These are phyloP conservation scores for Tanacetum coccineum DNA, from an alignment of 129 eudicot species.

Conservation along the genomic window DNA sequence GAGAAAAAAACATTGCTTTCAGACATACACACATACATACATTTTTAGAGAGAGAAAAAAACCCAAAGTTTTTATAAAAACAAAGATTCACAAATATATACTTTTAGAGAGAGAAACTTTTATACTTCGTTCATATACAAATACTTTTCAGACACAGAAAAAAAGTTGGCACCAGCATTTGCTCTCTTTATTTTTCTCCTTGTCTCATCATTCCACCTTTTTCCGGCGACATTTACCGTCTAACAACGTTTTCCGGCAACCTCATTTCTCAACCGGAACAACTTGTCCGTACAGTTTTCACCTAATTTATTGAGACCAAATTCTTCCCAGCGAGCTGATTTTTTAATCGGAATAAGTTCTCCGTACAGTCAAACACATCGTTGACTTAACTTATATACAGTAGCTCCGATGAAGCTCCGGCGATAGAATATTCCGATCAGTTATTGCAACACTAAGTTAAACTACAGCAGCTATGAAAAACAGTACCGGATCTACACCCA, in stretches of 20 bases:
- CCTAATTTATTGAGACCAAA: no score
- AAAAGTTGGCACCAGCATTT: slow-evolving; percentile 44
- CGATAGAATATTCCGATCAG: slow-evolving; percentile 27
- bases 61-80: background rate
- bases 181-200: no score
- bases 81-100: background rate
- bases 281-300: no score
- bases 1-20: slow-evolving; percentile 20
- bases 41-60: background rate
- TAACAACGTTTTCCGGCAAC: no score
- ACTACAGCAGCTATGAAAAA: slow-evolving; percentile 40
- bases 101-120: background rate
- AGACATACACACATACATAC: slow-evolving; percentile 9
- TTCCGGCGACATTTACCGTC: slow-evolving; percentile 25
- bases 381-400: no score
- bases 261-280: no score
- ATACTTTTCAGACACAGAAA: slow-evolving; percentile 21
- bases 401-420: slow-evolving; percentile 28
- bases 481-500: slow-evolving; percentile 47
- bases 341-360: no score
- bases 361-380: no score
- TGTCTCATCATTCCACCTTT: slow-evolving; percentile 34
- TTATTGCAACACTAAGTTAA: slow-evolving; percentile 1
- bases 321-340: no score
- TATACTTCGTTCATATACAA: background rate